phyloP scores from a whole-genome alignment of 352 stramenopile species.

The Peronospora tabacina region DNA sequence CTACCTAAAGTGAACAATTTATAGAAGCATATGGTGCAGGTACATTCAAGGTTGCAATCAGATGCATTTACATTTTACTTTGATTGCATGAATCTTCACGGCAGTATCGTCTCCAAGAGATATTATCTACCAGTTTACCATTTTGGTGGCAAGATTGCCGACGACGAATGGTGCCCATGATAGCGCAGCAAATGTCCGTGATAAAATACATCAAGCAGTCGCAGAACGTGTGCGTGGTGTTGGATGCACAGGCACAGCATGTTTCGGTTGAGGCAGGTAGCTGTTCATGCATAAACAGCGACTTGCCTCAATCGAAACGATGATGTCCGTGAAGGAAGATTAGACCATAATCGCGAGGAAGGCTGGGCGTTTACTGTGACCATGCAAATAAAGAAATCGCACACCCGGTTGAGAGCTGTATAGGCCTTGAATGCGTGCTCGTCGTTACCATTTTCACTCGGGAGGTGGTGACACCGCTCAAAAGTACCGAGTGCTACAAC shows the following conservation, averaged over 20 bases:
- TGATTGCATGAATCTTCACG: slow-evolving; percentile 56
- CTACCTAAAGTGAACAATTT: slow-evolving; percentile 15
- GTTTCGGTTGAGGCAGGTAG: too few species aligned
- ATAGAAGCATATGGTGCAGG: too few species aligned
- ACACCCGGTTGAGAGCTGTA: slow-evolving; percentile 38
- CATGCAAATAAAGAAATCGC: slow-evolving; percentile 43
- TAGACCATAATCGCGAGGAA: slow-evolving; percentile 61
- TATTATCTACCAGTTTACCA: background rate
- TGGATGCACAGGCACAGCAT: slow-evolving; percentile 65
- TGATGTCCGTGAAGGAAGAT: slow-evolving; percentile 59
- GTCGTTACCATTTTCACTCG: slow-evolving; percentile 8
- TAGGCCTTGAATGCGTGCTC: slow-evolving; percentile 18
- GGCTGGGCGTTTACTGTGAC: slow-evolving; percentile 36
- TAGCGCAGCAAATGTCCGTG: slow-evolving; percentile 48
- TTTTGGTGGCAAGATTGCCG: slow-evolving; percentile 8
- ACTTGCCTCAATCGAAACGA: slow-evolving; percentile 58
- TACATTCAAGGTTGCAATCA: too few species aligned
- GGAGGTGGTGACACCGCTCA: slow-evolving; percentile 26
- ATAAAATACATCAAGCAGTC: slow-evolving; percentile 43
- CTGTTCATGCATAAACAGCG: slow-evolving; percentile 69
- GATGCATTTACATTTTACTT: slow-evolving; percentile 27
- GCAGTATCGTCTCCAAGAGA: slow-evolving; percentile 24
- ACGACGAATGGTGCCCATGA: slow-evolving; percentile 40
- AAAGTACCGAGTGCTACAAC: slow-evolving; percentile 37
- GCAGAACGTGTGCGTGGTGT: slow-evolving; percentile 42